phyloP scores from a whole-genome alignment of 2,329 filamentous ascomycete genomes.

The Coleophoma crateriformis region DNA sequence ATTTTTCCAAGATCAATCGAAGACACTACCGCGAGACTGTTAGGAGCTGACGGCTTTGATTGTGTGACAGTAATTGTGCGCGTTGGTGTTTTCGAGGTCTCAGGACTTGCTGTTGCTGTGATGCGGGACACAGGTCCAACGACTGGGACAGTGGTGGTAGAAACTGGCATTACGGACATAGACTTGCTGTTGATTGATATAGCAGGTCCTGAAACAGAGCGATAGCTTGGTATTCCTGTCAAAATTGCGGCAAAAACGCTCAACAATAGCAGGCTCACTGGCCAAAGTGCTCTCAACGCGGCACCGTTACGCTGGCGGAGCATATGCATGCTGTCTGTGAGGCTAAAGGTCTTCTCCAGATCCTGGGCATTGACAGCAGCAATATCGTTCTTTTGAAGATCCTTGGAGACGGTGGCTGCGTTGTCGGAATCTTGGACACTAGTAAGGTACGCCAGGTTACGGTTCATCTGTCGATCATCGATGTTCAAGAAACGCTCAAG shows the following conservation, averaged over 20 bases:
- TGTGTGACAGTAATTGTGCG: conserved; percentile 27
- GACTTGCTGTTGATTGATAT: conserved; percentile 27
- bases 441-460: conserved; percentile 45
- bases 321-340: no score
- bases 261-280: conserved; percentile 18
- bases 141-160: conserved; percentile 14
- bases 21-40: conserved; percentile 33
- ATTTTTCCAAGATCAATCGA: conserved; percentile 29
- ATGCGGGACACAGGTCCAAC: conserved; percentile 11
- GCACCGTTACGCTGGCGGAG: conserved; percentile 9
- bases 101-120: conserved; percentile 18
- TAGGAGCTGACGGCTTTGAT: conserved; percentile 27
- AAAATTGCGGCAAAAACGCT: conserved; percentile 16
- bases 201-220: conserved; percentile 14
- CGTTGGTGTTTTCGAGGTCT: conserved; percentile 19
- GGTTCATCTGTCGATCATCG: conserved; percentile 47
- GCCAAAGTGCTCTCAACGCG: conserved; percentile 18
- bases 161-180: conserved; percentile 18
- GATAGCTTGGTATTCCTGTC: conserved; percentile 13
- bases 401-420: background rate
- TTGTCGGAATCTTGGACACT: conserved; percentile 21
- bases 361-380: conserved; percentile 5
- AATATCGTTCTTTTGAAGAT: conserved; percentile 6
- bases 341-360: conserved; percentile 16
- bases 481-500: conserved; percentile 42